A percentile compares a stretch with the other conserved stretches of the same genome.
Conservation (phyloP, 305 asterid species). For the Fraxinus floribunda region DNA sequence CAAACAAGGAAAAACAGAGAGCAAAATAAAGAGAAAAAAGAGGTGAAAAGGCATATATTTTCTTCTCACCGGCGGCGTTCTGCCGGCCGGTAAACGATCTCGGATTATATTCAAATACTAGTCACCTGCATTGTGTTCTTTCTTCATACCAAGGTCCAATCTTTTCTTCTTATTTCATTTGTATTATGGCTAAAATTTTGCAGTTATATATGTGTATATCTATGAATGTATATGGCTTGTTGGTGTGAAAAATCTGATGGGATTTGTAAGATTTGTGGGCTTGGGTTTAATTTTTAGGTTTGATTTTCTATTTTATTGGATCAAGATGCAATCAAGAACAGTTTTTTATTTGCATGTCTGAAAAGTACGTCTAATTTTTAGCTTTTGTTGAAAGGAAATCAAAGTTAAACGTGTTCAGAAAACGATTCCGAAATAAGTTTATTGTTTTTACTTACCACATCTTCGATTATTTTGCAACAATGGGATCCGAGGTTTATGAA, state of each 20-base stretch:
- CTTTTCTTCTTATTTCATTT: neutral
- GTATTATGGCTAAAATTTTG: neutral
- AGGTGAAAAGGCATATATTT: neutral
- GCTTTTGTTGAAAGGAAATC: neutral
- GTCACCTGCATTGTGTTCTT: conserved; percentile 18
- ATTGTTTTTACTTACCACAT: neutral
- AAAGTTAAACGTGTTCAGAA: neutral
- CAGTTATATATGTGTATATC: neutral
- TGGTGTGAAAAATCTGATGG: neutral
- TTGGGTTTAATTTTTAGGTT: neutral
- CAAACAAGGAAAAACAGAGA: neutral
- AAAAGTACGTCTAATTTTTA: neutral
- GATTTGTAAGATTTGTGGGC: neutral
- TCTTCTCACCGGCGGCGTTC: conserved; percentile 38
- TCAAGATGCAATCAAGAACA: neutral
- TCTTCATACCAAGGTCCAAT: conserved; percentile 16
- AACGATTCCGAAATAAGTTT: neutral
- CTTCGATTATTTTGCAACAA: no score
- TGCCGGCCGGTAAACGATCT: conserved; percentile 42
- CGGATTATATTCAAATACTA: neutral
- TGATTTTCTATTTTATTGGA: neutral
- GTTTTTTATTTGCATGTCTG: neutral
- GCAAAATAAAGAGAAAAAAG: neutral
- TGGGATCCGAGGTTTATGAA: no score
- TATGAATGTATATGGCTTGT: neutral